These are phyloP conservation scores for Chytriomyces sp. DNA, from an alignment of 192 early-diverging fungal genomes.

Conservation along the genomic window DNA sequence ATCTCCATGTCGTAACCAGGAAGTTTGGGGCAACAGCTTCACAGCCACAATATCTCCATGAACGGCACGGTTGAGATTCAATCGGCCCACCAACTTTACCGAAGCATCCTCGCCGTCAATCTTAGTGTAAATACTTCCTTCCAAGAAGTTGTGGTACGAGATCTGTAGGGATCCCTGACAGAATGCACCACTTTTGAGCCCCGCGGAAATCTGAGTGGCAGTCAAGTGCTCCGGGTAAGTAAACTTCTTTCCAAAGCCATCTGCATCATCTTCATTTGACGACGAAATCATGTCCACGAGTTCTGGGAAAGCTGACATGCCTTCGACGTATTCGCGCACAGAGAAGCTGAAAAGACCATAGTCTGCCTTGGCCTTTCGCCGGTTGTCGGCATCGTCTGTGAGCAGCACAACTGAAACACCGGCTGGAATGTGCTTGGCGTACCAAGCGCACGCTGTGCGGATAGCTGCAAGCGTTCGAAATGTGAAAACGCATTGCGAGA, in stretches of 20 bases:
- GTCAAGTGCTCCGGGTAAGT: conserved; percentile 78
- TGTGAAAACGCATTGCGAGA: not conserved
- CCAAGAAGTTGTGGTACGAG: conserved; percentile 85
- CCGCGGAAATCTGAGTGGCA: conserved; percentile 75
- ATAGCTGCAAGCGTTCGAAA: conserved; percentile 62
- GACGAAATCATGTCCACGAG: conserved; percentile 88
- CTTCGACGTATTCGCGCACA: conserved; percentile 77
- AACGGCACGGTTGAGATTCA: conserved; percentile 85
- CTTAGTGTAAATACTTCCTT: conserved; percentile 75
- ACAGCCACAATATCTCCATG: conserved; percentile 93
- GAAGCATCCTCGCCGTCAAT: conserved; percentile 75
- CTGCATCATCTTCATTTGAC: conserved; percentile 48
- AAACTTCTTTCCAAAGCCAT: conserved; percentile 59
- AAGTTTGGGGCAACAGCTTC: conserved; percentile 76
- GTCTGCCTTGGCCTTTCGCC: conserved; percentile 65
- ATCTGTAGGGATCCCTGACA: conserved; percentile 83
- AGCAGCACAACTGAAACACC: conserved; percentile 62
- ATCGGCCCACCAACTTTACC: conserved; percentile 80
- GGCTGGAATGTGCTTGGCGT: conserved; percentile 66
- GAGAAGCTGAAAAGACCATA: conserved; percentile 71
- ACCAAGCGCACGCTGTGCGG: conserved; percentile 84
- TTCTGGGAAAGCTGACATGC: conserved; percentile 75
- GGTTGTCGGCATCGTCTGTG: conserved; percentile 89
- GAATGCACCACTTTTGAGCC: conserved; percentile 78
- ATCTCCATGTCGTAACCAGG: conserved; percentile 80